phyloP scores from a whole-genome alignment of 441 rosid genomes.

The Euphorbia celastroides region DNA sequence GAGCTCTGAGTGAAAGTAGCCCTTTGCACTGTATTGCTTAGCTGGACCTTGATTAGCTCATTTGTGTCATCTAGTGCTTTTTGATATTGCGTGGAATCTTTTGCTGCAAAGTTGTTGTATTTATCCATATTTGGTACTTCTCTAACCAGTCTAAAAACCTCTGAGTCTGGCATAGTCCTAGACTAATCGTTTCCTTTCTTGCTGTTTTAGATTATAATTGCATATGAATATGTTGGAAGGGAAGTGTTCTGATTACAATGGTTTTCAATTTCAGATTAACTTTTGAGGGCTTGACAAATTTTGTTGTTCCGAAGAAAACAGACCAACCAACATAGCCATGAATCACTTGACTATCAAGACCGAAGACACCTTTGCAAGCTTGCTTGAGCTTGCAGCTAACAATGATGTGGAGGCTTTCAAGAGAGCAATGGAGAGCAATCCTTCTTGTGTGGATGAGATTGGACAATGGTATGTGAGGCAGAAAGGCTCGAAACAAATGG shows the following conservation, averaged over 20 bases:
- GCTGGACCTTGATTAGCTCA: not conserved
- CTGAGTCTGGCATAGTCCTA: not conserved
- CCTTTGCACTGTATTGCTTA: not conserved
- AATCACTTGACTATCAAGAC: constrained; percentile 20
- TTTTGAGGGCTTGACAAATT: constrained; percentile 28
- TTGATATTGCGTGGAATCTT: constrained; percentile 5
- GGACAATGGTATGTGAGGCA: constrained; percentile 60
- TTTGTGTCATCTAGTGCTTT: constrained; percentile 5
- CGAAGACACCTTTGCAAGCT: constrained; percentile 34
- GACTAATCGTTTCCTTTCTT: not conserved
- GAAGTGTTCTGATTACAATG: not conserved
- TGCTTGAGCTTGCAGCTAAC: constrained; percentile 70
- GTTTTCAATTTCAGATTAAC: constrained; percentile 28
- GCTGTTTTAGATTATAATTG: not conserved
- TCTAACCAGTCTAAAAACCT: constrained; percentile 1
- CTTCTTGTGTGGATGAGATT: constrained; percentile 28
- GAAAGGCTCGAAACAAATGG: constrained; percentile 37
- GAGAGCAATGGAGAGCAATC: constrained; percentile 21
- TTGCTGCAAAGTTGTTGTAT: constrained; percentile 5
- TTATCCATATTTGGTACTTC: not conserved
- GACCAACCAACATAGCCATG: constrained; percentile 27
- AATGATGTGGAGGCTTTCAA: constrained; percentile 44
- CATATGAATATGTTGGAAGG: not conserved
- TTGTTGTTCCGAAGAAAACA: constrained; percentile 31
- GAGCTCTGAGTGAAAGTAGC: constrained; percentile 8